Conservation (phyloP, 306 rosid species). For the Sechiopsis laciniata region DNA sequence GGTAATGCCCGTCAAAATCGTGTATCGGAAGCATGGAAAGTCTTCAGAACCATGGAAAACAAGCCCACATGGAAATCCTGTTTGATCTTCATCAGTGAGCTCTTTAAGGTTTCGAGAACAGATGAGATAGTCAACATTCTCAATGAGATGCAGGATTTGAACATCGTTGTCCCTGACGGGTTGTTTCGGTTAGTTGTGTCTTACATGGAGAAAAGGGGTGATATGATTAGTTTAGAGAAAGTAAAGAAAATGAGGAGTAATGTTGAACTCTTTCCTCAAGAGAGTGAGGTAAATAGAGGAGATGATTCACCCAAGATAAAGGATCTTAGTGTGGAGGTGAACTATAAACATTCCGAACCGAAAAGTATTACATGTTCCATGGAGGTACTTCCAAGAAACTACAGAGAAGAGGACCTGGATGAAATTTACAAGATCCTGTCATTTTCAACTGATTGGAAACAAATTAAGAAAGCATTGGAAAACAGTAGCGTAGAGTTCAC, state of each 20-base stretch:
- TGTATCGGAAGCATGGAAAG: constrained; percentile 58
- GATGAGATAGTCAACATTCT: constrained; percentile 60
- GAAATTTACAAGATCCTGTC: constrained; percentile 46
- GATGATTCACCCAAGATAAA: constrained; percentile 25
- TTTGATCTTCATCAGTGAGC: constrained; percentile 64
- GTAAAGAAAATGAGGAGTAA: constrained; percentile 49
- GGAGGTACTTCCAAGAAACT: constrained; percentile 34
- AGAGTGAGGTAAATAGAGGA: constrained; percentile 25
- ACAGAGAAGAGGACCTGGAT: constrained; percentile 42
- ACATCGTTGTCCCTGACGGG: constrained; percentile 38
- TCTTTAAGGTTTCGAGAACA: constrained; percentile 62
- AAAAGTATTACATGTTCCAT: constrained; percentile 22
- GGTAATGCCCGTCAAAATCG: constrained; percentile 57
- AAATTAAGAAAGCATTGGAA: constrained; percentile 50
- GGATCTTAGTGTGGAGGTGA: constrained; percentile 27
- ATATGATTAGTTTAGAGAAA: constrained; percentile 37
- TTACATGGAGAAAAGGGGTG: constrained; percentile 57
- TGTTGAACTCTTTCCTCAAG: constrained; percentile 35
- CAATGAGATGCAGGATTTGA: constrained; percentile 53
- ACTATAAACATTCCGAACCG: constrained; percentile 27
- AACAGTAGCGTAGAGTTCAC: constrained; percentile 46
- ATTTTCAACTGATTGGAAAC: constrained; percentile 47
- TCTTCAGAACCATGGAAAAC: constrained; percentile 52
- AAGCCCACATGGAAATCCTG: constrained; percentile 57
- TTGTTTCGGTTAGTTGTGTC: constrained; percentile 43